Conservation (phyloP, 345 rosid genomes). For the Lumnitzera littorea region DNA sequence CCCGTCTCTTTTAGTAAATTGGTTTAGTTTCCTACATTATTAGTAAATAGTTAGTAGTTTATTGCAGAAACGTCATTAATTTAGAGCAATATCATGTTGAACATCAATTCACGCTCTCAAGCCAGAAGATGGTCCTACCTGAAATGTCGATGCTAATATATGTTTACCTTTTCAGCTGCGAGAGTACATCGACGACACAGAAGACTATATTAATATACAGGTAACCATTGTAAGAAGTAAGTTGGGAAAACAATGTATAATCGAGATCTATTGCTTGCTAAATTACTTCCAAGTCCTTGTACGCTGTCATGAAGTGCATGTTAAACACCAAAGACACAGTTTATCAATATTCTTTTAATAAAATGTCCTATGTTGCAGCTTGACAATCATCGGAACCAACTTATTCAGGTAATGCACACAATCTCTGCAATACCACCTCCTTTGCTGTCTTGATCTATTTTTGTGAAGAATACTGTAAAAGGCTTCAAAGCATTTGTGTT, state of each 20-base stretch:
- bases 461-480: neutral
- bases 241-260: neutral
- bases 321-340: neutral
- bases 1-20: neutral
- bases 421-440: neutral
- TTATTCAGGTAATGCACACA: constrained; percentile 46
- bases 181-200: constrained; percentile 75
- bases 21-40: neutral
- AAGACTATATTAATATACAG: constrained; percentile 75
- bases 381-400: constrained; percentile 69
- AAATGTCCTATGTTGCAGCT: constrained; percentile 31
- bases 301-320: neutral
- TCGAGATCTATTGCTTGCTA: too few relatives aligned
- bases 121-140: neutral
- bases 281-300: neutral
- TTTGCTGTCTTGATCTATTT: neutral
- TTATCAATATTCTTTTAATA: constrained; percentile 1
- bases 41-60: too few relatives aligned
- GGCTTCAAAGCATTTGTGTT: too few relatives aligned
- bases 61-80: too few relatives aligned
- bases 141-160: neutral
- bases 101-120: neutral
- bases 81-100: neutral
- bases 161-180: constrained; percentile 37
- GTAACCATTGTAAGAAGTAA: constrained; percentile 8